phyloP scores from a whole-genome alignment of 78 protist genomes.

The Acrasis kona region DNA sequence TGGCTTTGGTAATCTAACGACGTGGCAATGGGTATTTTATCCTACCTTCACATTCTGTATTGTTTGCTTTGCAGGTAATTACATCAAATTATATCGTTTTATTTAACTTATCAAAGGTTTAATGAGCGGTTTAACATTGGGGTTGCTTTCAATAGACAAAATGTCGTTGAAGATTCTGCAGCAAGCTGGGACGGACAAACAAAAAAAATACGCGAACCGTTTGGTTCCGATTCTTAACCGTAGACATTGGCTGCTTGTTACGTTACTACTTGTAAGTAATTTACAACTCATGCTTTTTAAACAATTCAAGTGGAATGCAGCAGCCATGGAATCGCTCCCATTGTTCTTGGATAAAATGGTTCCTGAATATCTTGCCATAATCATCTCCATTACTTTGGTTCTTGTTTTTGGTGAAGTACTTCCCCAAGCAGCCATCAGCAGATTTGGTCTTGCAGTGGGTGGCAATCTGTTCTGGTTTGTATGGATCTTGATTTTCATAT shows the following conservation, averaged over 20 bases:
- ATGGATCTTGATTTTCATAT: background rate
- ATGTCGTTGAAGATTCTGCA: constrained; percentile 17
- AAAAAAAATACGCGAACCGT: background rate
- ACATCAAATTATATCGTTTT: too few species aligned
- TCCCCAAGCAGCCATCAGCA: constrained; percentile 43
- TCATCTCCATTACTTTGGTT: constrained; percentile 35
- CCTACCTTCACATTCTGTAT: too few species aligned
- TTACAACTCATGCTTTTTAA: too few species aligned
- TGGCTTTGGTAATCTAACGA: too few species aligned
- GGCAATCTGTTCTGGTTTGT: constrained; percentile 27
- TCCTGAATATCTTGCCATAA: constrained; percentile 27
- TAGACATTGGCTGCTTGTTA: constrained; percentile 48
- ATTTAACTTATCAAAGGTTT: too few species aligned
- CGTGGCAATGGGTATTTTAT: too few species aligned
- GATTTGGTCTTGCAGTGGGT: constrained; percentile 55
- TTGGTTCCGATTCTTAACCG: constrained; percentile 16
- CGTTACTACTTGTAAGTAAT: constrained; percentile 51
- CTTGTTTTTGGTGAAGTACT: constrained; percentile 62
- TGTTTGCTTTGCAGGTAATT: too few species aligned
- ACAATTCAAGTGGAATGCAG: constrained; percentile 10
- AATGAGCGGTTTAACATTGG: constrained; percentile 56
- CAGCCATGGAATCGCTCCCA: constrained; percentile 62
- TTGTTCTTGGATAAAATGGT: constrained; percentile 38
- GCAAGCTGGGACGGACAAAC: background rate
- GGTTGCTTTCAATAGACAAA: constrained; percentile 42